These are phyloP conservation scores for Oemleria cerasiformis DNA, from an alignment of 306 rosid genomes.

Conservation along the genomic window DNA sequence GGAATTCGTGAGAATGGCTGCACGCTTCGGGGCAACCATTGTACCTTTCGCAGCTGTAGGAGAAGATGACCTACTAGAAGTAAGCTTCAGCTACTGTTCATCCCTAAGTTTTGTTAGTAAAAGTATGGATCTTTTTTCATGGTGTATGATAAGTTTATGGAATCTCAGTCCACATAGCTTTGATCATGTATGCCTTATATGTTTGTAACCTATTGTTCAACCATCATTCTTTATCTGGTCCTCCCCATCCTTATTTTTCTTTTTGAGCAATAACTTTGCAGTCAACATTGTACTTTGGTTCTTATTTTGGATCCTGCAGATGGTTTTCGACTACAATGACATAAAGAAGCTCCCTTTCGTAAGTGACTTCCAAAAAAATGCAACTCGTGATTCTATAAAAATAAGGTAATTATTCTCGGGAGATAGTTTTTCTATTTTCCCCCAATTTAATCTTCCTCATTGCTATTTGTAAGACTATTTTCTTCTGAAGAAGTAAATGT, in stretches of 20 bases:
- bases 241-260: neutral
- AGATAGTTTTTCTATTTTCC: neutral
- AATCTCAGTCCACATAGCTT: neutral
- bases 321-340: conserved; percentile 71
- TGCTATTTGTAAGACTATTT: neutral
- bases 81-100: conserved; percentile 36
- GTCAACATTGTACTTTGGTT: conserved; percentile 25
- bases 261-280: conserved; percentile 13
- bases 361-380: conserved; percentile 32
- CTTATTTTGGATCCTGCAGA: conserved; percentile 44
- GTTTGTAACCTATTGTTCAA: neutral
- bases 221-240: too few relatives aligned
- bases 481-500: neutral
- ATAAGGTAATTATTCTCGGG: conserved; percentile 45
- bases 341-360: conserved; percentile 55
- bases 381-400: conserved; percentile 25
- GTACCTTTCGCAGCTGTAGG: conserved; percentile 97
- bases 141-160: neutral
- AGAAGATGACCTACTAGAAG: conserved; percentile 78
- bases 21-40: conserved; percentile 85
- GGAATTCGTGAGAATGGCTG: conserved; percentile 97
- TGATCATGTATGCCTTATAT: neutral
- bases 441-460: neutral
- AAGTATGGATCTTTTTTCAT: neutral
- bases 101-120: neutral